phyloP scores from a whole-genome alignment of 208 protist genomes.

The Trichomonas gallinae region DNA sequence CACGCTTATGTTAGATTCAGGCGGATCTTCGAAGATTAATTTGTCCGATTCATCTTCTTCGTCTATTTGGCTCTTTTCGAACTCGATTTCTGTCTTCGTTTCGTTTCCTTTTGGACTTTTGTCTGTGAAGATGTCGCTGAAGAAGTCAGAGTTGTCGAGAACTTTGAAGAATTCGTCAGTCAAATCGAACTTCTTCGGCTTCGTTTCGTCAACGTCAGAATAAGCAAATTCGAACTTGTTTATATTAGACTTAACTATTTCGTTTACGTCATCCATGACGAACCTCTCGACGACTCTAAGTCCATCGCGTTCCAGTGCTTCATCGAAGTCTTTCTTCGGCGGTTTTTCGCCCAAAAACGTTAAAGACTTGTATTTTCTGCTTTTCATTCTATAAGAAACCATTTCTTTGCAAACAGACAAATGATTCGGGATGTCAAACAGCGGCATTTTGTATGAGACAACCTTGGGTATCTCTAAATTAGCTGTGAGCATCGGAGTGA shows the following conservation, averaged over 20 bases:
- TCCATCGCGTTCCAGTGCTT: not conserved
- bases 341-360: not conserved
- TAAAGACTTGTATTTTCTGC: not conserved
- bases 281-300: not conserved
- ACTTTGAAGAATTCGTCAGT: not conserved
- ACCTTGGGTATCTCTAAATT: not conserved
- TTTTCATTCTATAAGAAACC: not conserved
- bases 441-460: not conserved
- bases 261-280: not conserved
- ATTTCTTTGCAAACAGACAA: not conserved
- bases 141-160: not conserved
- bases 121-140: not conserved
- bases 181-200: not conserved
- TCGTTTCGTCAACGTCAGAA: not conserved
- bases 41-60: not conserved
- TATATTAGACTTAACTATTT: not conserved
- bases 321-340: not conserved
- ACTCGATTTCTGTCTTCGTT: not conserved
- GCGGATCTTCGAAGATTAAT: not conserved
- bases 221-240: not conserved
- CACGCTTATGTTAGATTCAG: not conserved
- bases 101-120: not conserved
- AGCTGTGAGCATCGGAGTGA: not conserved
- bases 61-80: not conserved
- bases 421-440: not conserved